A percentile compares a stretch with the other conserved stretches of the same genome.
Evolutionary conservation across 139 green algal species (phyloP).

Genomic region (Coelastrella sp.): DNA sequence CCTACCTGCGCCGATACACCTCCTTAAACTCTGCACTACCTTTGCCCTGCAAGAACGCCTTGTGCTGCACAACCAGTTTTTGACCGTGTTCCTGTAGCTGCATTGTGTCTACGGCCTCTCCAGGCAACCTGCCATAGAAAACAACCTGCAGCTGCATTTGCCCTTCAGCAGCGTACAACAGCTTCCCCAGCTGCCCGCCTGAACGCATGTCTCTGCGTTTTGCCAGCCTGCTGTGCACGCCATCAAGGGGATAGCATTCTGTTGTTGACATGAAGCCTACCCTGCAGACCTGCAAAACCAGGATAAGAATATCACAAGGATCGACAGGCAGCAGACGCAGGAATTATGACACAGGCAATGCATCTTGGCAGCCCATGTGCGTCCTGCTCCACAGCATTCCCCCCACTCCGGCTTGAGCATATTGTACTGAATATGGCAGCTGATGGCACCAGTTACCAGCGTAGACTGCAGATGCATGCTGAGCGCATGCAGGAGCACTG

Average conservation of each 20-base stretch:
- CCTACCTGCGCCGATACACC: not conserved
- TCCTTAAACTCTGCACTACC: conserved; percentile 19
- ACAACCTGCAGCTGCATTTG: conserved; percentile 8
- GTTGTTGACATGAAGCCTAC: conserved; percentile 17
- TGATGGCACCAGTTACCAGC: not conserved
- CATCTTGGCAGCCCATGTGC: not conserved
- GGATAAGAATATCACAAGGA: not conserved
- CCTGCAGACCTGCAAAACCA: conserved; percentile 23
- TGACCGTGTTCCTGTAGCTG: not conserved
- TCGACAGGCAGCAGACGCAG: not conserved
- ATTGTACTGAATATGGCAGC: too few relatives aligned
- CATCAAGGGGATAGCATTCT: conserved; percentile 32
- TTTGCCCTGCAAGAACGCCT: not conserved
- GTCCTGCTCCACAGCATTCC: too few relatives aligned
- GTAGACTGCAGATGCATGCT: too few relatives aligned
- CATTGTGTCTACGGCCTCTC: conserved; percentile 25
- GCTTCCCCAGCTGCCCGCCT: conserved; percentile 15
- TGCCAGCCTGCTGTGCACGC: not conserved
- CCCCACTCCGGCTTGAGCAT: not conserved
- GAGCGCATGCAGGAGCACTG: not conserved
- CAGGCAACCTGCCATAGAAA: not conserved
- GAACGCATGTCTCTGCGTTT: conserved; percentile 25
- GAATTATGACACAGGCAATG: not conserved
- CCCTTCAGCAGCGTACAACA: not conserved
- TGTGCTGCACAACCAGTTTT: conserved; percentile 23